Evolutionary conservation across 495 filamentous ascomycete genomes (phyloP).

Genomic region (Aspergillus nanangensis): DNA sequence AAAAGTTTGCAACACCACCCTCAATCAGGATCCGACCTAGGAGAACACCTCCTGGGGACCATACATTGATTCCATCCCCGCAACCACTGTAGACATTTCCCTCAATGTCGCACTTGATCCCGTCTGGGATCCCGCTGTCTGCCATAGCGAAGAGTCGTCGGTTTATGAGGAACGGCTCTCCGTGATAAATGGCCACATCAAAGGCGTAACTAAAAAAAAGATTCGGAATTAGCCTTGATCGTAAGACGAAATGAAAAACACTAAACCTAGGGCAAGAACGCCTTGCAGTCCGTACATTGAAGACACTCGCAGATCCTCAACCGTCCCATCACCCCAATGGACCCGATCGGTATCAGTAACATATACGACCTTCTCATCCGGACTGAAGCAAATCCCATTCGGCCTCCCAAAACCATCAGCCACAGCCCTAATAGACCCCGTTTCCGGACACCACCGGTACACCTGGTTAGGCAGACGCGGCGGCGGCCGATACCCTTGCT

Average conservation of each 20-base stretch:
- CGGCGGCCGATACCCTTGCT: constrained; percentile 51
- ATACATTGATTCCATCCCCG: constrained; percentile 61
- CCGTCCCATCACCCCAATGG: constrained; percentile 32
- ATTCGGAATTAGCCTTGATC: not conserved
- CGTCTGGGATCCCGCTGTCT: constrained; percentile 52
- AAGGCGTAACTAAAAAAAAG: constrained; percentile 23
- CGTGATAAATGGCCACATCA: constrained; percentile 15
- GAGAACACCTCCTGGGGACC: constrained; percentile 50
- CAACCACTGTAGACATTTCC: constrained; percentile 59
- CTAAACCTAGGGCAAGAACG: too few species aligned
- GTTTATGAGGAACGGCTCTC: constrained; percentile 39
- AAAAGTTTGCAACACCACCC: constrained; percentile 40
- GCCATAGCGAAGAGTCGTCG: constrained; percentile 56
- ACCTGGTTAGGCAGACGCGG: constrained; percentile 53
- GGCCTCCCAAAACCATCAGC: constrained; percentile 53
- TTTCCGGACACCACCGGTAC: constrained; percentile 46
- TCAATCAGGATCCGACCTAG: constrained; percentile 51
- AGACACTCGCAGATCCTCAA: constrained; percentile 12
- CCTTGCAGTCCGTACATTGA: too few species aligned
- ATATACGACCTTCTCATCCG: constrained; percentile 47
- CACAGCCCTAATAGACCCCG: constrained; percentile 43
- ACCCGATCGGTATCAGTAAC: constrained; percentile 51
- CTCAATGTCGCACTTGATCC: constrained; percentile 53
- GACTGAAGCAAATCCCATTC: constrained; percentile 56
- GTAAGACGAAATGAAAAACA: not conserved